A percentile compares a stretch with the other conserved stretches of the same genome.
phyloP scores from a whole-genome alignment of 2,329 filamentous ascomycete genomes.

The Onygenales sp. region DNA sequence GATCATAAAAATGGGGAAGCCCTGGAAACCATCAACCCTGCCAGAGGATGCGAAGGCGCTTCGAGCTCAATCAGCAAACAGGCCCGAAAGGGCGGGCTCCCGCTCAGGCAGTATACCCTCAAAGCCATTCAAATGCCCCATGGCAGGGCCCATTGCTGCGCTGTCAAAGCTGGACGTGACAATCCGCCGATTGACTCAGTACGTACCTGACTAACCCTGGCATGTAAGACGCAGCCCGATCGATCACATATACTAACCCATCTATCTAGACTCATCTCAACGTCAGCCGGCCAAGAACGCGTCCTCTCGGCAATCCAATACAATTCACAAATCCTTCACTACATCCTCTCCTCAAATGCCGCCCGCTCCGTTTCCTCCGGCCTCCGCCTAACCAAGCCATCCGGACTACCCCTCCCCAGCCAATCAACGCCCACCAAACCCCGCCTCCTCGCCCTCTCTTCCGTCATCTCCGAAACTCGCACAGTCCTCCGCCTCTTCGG shows the following conservation, averaged over 20 bases:
- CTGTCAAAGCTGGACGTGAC: conserved; percentile 8
- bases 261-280: conserved; percentile 55
- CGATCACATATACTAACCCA: conserved; percentile 17
- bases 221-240: no score
- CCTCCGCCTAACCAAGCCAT: conserved; percentile 25
- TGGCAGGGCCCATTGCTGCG: neutral
- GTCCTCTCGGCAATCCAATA: conserved; percentile 62
- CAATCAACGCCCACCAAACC: conserved; percentile 29
- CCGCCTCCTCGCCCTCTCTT: conserved; percentile 39
- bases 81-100: no score
- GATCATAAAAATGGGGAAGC: neutral
- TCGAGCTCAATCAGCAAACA: neutral
- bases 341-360: conserved; percentile 47
- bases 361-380: conserved; percentile 39
- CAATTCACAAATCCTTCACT: conserved; percentile 50
- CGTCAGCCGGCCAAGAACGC: conserved; percentile 59
- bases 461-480: conserved; percentile 41
- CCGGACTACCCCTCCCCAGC: conserved; percentile 24
- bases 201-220: neutral
- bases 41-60: neutral
- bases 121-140: neutral
- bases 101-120: no score
- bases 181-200: conserved; percentile 12
- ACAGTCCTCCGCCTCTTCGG: conserved; percentile 50
- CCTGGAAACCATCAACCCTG: neutral